phyloP scores from a whole-genome alignment of 305 asterid genomes.

The Solanum hybrid region DNA sequence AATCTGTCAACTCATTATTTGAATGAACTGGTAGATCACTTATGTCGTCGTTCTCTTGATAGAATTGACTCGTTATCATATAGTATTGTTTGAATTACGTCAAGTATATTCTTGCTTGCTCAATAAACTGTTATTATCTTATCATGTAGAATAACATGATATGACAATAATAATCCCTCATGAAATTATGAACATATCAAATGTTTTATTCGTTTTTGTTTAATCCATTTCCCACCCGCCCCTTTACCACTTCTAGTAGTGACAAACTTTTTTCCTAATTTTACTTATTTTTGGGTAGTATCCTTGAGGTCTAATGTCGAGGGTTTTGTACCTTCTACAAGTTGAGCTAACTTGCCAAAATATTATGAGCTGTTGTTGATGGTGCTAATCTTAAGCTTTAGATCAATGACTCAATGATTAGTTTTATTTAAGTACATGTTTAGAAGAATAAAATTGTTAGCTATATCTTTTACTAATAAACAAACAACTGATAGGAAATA shows the following conservation, averaged over 20 bases:
- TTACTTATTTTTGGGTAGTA: background rate
- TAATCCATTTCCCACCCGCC: background rate
- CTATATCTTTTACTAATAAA: background rate
- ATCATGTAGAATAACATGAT: background rate
- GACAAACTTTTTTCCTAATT: background rate
- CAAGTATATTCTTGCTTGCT: background rate
- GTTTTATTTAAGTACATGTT: background rate
- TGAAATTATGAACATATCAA: no score
- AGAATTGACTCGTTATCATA: no score
- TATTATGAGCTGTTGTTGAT: background rate
- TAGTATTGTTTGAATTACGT: no score
- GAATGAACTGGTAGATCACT: no score
- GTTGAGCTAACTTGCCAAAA: background rate
- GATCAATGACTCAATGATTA: background rate
- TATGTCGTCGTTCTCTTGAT: no score
- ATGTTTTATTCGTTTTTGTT: no score
- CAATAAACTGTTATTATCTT: no score
- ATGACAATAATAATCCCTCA: background rate
- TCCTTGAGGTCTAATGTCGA: background rate
- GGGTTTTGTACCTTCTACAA: background rate
- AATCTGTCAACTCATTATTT: no score
- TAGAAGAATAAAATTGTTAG: background rate
- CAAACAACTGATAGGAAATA: background rate
- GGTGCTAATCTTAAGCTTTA: background rate
- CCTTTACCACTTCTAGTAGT: background rate